Conservation (phyloP, 169 alveolate genomes). For the Eimeria zaria region DNA sequence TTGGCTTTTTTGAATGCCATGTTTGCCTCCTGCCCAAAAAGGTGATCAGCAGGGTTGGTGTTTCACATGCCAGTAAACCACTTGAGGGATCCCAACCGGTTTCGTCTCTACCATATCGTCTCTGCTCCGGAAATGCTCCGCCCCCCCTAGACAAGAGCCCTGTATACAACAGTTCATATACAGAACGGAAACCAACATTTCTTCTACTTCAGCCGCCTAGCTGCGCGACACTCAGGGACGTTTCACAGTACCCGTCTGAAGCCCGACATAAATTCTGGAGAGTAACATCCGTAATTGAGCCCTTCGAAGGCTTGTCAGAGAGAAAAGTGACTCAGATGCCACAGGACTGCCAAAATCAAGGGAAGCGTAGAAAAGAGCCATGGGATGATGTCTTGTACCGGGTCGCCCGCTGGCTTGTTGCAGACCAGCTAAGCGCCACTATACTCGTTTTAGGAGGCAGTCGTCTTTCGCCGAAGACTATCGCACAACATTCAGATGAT, state of each 20-base stretch:
- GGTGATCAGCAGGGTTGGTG: too few species aligned
- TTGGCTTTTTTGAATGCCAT: slow-evolving; percentile 56
- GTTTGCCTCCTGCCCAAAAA: slow-evolving; percentile 36
- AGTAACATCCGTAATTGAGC: slow-evolving; percentile 41
- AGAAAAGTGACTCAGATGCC: not conserved
- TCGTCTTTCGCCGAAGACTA: not conserved
- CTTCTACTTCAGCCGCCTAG: slow-evolving; percentile 40
- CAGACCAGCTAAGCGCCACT: slow-evolving; percentile 49
- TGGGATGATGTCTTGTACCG: slow-evolving; percentile 56
- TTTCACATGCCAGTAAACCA: not conserved
- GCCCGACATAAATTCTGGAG: slow-evolving; percentile 21
- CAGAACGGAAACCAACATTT: not conserved
- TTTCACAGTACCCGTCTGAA: not conserved
- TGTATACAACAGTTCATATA: not conserved
- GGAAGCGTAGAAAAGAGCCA: not conserved
- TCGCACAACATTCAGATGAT: not conserved
- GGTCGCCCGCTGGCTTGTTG: slow-evolving; percentile 29
- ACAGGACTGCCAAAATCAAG: not conserved
- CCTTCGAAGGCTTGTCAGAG: not conserved
- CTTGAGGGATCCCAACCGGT: not conserved
- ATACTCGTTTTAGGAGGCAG: slow-evolving; percentile 56
- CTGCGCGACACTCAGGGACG: not conserved
- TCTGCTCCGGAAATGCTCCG: not conserved
- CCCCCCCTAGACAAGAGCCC: not conserved
- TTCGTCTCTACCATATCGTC: not conserved